Base-by-base conservation (phyloP, 441 rosid genomes). In the Erodium chrysanthum region DNA sequence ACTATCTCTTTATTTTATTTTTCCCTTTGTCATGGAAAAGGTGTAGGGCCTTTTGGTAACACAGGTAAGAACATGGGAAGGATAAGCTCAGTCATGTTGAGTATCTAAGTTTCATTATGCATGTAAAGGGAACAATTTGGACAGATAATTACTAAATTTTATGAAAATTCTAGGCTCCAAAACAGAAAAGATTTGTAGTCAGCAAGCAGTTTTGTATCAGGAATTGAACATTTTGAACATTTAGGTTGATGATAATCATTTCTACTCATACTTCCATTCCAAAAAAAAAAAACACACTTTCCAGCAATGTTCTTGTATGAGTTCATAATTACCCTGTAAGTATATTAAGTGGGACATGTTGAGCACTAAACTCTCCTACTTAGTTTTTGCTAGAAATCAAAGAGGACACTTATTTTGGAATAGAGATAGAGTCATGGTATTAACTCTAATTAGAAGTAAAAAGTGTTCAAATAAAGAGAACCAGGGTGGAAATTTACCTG, bases 401-500 rank as follows among this genome's bases (percentile, higher is more conserved):
- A 7, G 40, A 35, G 11, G 14, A 9, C 46, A 40, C 46, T 0
- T 40, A 40, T 40, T 40, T 40, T 40, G 11, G 14, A 52, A 7
- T 52, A 4, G 56, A 48, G 56, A 7, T 3, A 48, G 1, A n/a
- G 10, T 1, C 59, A 52, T 1, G 8, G 6, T 7, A 52, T 52
- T 6, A 7, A 31, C 35, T 6, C 56, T 52, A 17, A 2, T 52
- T 17, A 12, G 4, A 46, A 11, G 22, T n/a, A 52, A 1, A 15
- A 7, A 40, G 46, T 9, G 46, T 9, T 40, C 46, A 52, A 17
- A 52, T 52, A 7, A 52, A 52, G 22, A 17, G 22, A 52, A 52
- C n/a, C 7, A 52, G 59, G 10, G 9, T 18, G 21, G 4, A 17
- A 4, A 52, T 69, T 40, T 75, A 93, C 98, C 97, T 93, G 84